Evolutionary conservation across 495 filamentous ascomycete genomes (phyloP).

Genomic region (Chlorociboria aeruginascens): DNA sequence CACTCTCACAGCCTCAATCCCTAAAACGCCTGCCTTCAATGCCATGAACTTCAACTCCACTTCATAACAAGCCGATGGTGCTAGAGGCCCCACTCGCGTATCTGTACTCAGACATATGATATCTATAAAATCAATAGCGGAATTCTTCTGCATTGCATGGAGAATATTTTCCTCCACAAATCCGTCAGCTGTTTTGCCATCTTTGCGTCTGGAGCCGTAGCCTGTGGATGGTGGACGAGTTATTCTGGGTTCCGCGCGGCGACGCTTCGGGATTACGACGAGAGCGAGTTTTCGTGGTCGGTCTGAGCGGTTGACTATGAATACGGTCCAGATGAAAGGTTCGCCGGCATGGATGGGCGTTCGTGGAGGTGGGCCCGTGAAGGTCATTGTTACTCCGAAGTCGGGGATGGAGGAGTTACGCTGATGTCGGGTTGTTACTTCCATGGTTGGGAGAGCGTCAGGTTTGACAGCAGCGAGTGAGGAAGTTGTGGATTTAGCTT

Average conservation of each 20-base stretch:
- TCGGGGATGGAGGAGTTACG: conserved; percentile 38
- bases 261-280: conserved; percentile 66
- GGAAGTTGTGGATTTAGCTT: conserved; percentile 17
- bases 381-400: conserved; percentile 66
- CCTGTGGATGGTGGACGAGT: conserved; percentile 38
- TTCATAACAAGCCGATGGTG: conserved; percentile 66
- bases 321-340: conserved; percentile 74
- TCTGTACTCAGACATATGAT: conserved; percentile 76
- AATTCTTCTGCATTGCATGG: conserved; percentile 68
- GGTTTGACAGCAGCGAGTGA: conserved; percentile 34
- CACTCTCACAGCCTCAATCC: conserved; percentile 69
- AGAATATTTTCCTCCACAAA: conserved; percentile 77
- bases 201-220: conserved; percentile 22
- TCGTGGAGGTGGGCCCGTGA: conserved; percentile 44
- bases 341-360: conserved; percentile 52
- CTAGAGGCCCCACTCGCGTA: conserved; percentile 67
- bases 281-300: conserved; percentile 65
- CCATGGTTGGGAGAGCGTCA: conserved; percentile 40
- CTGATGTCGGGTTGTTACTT: conserved; percentile 34
- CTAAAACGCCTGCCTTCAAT: conserved; percentile 59
- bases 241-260: conserved; percentile 51
- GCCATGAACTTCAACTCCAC: conserved; percentile 72
- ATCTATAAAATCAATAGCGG: conserved; percentile 58
- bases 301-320: conserved; percentile 67
- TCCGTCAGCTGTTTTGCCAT: conserved; percentile 48